Evolutionary conservation across 192 early-diverging fungal species (phyloP), one percentile per base, ranked within the genome.

Genomic region (Backusella circina): DNA sequence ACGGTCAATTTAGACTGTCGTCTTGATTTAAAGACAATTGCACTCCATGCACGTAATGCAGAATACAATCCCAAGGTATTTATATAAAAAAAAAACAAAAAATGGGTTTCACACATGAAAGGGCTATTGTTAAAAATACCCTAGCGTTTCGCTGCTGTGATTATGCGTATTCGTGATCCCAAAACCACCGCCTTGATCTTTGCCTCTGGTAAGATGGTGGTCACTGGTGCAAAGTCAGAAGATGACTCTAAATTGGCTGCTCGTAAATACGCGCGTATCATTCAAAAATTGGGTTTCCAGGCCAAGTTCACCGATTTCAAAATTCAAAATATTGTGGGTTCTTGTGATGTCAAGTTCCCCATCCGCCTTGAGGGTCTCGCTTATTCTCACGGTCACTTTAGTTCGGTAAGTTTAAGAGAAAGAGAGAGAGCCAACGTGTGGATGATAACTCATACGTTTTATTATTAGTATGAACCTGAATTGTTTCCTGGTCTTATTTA

Each of bases 201-300:
- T 85, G 96, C 96, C 5, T 98, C 97, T 28, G 98, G 98, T 44
- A 99, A 99, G 84, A 99, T 99, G 98, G 98, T 99, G n/a, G 95
- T 99, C 3, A 98, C 96, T 0, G 96, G 96, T 57, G 97, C 96
- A 69, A 98, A 99, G 81, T 96, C 94, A 33, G 98, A 99, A 88
- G 98, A 99, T 75, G 90, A 94, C 80, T 97, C 96, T 5, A 95
- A 95, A 84, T 87, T 99, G 68, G 98, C 98, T 1, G 93, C 96
- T 4, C 91, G 98, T 76, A 99, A 99, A 88, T 99, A 98, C 84
- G 98, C 98, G 73, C 93, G 98, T 77, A 99, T 99, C 78, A 93
- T 99, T 51, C 98, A 99, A 81, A 98, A 98, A 83, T 88, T 98
- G 38, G 98, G 98, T 2, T 99, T 99, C 80, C 89, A 88, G 38